A percentile compares a stretch with the other conserved stretches of the same genome.
Conservation (phyloP, 1,284 basidiomycete species). For the Sanghuangporus baumii region DNA sequence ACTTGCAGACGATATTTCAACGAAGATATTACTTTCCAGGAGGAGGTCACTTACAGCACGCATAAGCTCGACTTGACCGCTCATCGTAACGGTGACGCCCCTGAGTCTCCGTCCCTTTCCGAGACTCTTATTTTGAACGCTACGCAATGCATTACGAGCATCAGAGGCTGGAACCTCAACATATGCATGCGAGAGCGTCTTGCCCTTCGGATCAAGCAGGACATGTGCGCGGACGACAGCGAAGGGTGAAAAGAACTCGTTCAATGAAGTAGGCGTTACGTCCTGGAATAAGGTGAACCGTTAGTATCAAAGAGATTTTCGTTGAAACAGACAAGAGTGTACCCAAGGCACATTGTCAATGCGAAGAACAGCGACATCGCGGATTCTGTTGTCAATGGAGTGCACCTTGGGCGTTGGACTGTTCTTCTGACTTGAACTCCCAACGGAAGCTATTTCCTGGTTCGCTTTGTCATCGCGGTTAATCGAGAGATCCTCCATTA, state of each 20-base stretch:
- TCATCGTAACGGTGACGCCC: constrained; percentile 74
- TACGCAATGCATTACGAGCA: constrained; percentile 60
- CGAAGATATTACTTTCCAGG: background rate
- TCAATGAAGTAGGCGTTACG: constrained; percentile 69
- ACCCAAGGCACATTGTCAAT: constrained; percentile 87
- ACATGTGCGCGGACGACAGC: constrained; percentile 66
- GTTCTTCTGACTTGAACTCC: background rate
- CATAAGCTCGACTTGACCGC: constrained; percentile 74
- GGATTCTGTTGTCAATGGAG: constrained; percentile 26
- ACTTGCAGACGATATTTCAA: constrained; percentile 28
- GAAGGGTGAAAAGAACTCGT: constrained; percentile 55
- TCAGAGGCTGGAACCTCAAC: constrained; percentile 60
- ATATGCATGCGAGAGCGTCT: constrained; percentile 76
- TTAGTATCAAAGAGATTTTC: constrained; percentile 2
- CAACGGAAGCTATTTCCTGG: background rate
- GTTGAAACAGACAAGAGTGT: constrained; percentile 24
- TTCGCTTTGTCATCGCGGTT: background rate
- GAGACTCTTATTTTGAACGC: constrained; percentile 49
- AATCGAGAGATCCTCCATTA: constrained; percentile 20
- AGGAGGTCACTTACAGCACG: constrained; percentile 44
- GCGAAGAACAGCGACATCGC: constrained; percentile 51
- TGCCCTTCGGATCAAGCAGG: constrained; percentile 70
- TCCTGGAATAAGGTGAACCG: constrained; percentile 41
- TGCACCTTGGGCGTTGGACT: background rate
- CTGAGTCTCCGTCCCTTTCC: constrained; percentile 69